phyloP scores from a whole-genome alignment of 2,329 filamentous ascomycete genomes.

The Diaporthe sp. region DNA sequence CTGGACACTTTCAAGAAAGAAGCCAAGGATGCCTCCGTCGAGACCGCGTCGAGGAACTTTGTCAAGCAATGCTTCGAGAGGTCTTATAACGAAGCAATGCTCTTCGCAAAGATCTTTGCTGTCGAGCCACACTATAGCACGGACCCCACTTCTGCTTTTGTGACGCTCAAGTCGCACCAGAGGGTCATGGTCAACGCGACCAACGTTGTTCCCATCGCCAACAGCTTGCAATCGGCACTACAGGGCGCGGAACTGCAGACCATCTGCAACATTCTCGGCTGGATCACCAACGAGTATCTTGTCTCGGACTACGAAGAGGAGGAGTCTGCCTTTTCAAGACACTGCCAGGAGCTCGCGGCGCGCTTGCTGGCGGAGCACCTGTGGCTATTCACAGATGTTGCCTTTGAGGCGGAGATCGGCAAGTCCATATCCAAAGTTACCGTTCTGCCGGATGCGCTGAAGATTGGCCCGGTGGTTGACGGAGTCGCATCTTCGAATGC shows the following conservation, averaged over 20 bases:
- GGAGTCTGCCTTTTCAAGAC: conserved; percentile 63
- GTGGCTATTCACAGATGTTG: conserved; percentile 68
- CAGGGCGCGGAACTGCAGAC: conserved; percentile 62
- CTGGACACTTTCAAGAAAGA: conserved; percentile 68
- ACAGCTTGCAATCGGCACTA: conserved; percentile 63
- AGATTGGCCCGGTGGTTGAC: conserved; percentile 63
- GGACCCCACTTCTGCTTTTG: conserved; percentile 64
- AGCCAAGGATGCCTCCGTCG: conserved; percentile 61
- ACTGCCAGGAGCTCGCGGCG: conserved; percentile 69
- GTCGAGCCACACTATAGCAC: conserved; percentile 67
- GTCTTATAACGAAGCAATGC: conserved; percentile 65
- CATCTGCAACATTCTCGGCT: conserved; percentile 69
- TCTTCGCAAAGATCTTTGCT: conserved; percentile 69
- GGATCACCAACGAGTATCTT: conserved; percentile 71
- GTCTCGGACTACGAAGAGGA: conserved; percentile 70
- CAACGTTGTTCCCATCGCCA: conserved; percentile 67
- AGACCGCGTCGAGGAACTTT: conserved; percentile 69
- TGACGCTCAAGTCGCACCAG: conserved; percentile 62
- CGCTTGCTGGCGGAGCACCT: conserved; percentile 69
- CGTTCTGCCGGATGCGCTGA: conserved; percentile 62
- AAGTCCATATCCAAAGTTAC: conserved; percentile 66
- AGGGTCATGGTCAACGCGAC: conserved; percentile 66
- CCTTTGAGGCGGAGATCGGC: conserved; percentile 68
- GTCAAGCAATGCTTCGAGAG: conserved; percentile 73
- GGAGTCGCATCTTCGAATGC: conserved; percentile 69